Base-by-base conservation (phyloP, 495 filamentous ascomycete species). In the Podospora sp. region DNA sequence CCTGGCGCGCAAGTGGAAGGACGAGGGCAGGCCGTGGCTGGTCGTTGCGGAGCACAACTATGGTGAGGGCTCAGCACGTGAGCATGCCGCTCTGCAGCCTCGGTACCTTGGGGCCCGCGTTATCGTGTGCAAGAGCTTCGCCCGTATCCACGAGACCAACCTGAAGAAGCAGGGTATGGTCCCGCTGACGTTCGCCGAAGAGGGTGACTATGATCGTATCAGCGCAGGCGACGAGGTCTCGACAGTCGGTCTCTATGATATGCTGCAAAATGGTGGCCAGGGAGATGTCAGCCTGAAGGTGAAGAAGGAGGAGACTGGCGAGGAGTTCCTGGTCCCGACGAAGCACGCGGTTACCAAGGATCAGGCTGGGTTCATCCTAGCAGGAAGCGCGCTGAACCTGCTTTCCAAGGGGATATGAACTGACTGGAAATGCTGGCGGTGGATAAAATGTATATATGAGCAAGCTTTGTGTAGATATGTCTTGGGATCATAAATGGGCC, bases 91-190 rank as follows among this genome's bases (percentile, higher is more conserved):
- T n/a, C 84, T 99, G 58, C 95, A 99, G 78, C 95, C 95, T 14
- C 83, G 95, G 0, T 98, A 95, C 78, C 88, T 99, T 0, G 95
- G 95, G 60, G 92, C 92, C 36, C 84, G 94, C 18, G 79, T 97
- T 71, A 92, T 99, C 55, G 87, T 98, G 25, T 84, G 90, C 63
- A 98, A 98, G 85, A 89, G 84, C 75, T 98, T 99, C 76, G 95
- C 95, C 2, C 86, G 95, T 52, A 99, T 99, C 78, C 95, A 99
- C 81, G 96, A 99, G 84, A 97, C 95, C 20, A 99, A 99, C 80
- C 81, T 99, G 33, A 99, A 99, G 89, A 98, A 99, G 84, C 95
- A 99, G 82, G 95, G 95, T 66, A 90, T 99, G 18, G 93, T 97
- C 22, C 95, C 95, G 0, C 80, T 99, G 67, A 96, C 91, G 0